Percentiles rank a stretch among this genome's conserved stretches.
phyloP scores from a whole-genome alignment of 2,329 filamentous ascomycete species.

The Sporothrix brunneoviolacea region DNA sequence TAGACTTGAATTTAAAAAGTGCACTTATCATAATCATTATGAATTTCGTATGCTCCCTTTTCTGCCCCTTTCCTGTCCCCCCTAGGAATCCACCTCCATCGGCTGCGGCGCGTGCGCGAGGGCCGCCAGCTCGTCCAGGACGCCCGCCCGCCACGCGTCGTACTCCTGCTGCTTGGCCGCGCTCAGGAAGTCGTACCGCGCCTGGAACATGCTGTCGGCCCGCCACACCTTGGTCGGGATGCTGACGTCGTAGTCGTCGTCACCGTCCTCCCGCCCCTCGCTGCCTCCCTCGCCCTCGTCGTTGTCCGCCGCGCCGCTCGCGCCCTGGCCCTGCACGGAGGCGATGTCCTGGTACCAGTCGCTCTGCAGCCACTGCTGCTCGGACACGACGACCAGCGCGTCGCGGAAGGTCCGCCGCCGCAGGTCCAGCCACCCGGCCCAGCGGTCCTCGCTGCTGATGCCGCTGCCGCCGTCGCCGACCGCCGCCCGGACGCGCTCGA shows the following conservation, averaged over 20 bases:
- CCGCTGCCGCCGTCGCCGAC: not conserved
- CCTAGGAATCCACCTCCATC: constrained; percentile 18
- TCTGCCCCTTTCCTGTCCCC: no score
- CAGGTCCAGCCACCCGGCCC: constrained; percentile 46
- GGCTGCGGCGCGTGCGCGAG: not conserved
- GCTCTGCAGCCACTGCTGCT: constrained; percentile 48
- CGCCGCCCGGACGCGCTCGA: constrained; percentile 22
- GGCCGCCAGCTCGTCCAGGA: constrained; percentile 47
- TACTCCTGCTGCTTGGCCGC: constrained; percentile 56
- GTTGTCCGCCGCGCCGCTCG: constrained; percentile 21
- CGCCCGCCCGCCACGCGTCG: constrained; percentile 54
- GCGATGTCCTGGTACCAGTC: constrained; percentile 59
- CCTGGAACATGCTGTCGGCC: constrained; percentile 67
- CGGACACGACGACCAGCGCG: constrained; percentile 53
- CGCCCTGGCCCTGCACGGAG: constrained; percentile 41
- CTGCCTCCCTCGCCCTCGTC: constrained; percentile 30
- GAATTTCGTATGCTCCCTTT: no score
- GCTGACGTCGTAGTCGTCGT: constrained; percentile 19
- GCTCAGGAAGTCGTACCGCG: constrained; percentile 64
- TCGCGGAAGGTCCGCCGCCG: constrained; percentile 51
- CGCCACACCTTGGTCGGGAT: constrained; percentile 37
- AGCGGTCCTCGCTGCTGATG: constrained; percentile 34
- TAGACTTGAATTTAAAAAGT: no score
- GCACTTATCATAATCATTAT: no score
- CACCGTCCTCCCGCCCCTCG: constrained; percentile 24